Base-by-base conservation (phyloP, 1,139 yeast species). In the Candida sanyaensis region DNA sequence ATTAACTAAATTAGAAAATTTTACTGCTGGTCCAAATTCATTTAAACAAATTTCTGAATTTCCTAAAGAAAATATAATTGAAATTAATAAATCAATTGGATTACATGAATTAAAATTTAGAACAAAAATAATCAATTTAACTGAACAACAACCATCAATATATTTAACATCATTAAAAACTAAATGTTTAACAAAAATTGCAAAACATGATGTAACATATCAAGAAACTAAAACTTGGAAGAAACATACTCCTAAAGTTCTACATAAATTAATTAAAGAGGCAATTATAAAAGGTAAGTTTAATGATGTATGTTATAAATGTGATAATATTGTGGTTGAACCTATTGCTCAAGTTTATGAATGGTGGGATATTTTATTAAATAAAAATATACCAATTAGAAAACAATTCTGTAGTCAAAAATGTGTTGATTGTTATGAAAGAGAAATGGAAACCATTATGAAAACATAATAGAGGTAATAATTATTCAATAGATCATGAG, bases 11-110 rank as follows among this genome's bases (percentile, higher is more conserved):
- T 57, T 75, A 29, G 53, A 55, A 5, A 67, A 65, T 2, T 71
- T 75, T 42, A 61, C 71, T 32, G 75, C 78, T 4, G 78, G 80
- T 0, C 80, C 80, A 3, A 75, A 75, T 49, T 78, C 79, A 2
- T 74, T 60, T 46, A 41, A 69, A 10, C 50, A 58, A 9, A 61
- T 71, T 8, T 62, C 70, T 4, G 60, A 56, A 0, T 41, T 41
- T 28, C 36, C 46, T 2, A 23, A 24, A 4, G 21, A 24, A 4
- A 67, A 68, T 52, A 75, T 77, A 1, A 52, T 59, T 2, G 48
- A 52, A 4, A 55, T 51, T 52, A n/a, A 54, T 58, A 3, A 40
- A 47, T 7, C 56, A 60, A 10, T 53, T 56, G 11, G 58, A 41
- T 23, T 34, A 13, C 28, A 50, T 31, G 37, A 34, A 45, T 30